These are phyloP conservation scores for Paratinospora sagittata DNA, from an alignment of 164 flowering plant species.

Conservation along the genomic window DNA sequence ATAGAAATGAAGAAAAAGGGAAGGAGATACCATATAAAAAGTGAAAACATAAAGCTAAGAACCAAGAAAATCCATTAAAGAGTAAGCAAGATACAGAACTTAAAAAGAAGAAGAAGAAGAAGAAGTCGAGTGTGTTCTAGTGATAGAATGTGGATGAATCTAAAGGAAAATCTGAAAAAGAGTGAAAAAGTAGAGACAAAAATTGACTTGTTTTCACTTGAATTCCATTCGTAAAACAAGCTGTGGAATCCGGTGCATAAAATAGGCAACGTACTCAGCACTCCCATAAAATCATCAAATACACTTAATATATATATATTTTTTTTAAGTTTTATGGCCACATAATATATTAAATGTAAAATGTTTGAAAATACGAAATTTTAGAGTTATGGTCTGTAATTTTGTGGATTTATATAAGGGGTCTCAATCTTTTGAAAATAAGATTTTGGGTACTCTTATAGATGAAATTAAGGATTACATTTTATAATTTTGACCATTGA, in stretches of 20 bases:
- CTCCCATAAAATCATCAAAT: neutral
- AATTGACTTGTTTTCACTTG: neutral
- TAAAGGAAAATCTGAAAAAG: neutral
- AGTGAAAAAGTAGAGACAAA: neutral
- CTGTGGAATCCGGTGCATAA: neutral
- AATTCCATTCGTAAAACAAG: neutral
- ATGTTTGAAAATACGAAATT: neutral
- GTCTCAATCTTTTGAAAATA: too few relatives aligned
- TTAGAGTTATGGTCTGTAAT: too few relatives aligned
- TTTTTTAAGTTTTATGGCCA: neutral
- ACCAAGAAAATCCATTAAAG: constrained; percentile 9
- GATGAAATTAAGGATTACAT: too few relatives aligned
- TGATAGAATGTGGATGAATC: neutral
- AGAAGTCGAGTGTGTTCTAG: too few relatives aligned
- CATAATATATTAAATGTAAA: neutral
- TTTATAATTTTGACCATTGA: too few relatives aligned
- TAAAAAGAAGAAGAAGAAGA: constrained; percentile 8
- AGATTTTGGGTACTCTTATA: too few relatives aligned
- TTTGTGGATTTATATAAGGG: too few relatives aligned
- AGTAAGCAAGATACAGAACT: neutral
- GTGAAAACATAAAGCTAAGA: neutral
- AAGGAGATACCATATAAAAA: too few relatives aligned
- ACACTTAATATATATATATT: neutral
- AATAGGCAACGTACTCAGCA: too few relatives aligned
- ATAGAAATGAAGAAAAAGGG: neutral